These are phyloP conservation scores for Apiosordaria backusii DNA, from an alignment of 495 filamentous ascomycete species.

Conservation along the genomic window DNA sequence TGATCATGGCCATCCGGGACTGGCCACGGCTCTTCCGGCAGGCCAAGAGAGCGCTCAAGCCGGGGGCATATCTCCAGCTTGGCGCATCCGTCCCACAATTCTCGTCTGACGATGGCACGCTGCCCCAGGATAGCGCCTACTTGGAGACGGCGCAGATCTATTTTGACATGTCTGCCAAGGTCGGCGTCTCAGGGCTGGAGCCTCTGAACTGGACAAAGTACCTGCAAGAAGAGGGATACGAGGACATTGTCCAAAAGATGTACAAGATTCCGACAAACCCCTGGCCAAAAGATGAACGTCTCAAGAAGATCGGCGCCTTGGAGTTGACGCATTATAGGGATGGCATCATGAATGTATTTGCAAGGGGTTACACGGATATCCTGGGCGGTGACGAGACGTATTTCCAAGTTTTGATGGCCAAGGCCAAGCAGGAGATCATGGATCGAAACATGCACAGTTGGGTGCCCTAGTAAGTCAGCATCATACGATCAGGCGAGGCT, in stretches of 20 bases:
- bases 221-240: conserved; percentile 41
- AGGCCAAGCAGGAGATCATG: conserved; percentile 8
- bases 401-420: conserved; percentile 17
- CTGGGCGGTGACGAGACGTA: conserved; percentile 13
- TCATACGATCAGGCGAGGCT: background rate
- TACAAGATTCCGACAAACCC: conserved; percentile 52
- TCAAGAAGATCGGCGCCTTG: conserved; percentile 50
- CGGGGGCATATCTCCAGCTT: conserved; percentile 35
- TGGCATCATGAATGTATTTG: conserved; percentile 17
- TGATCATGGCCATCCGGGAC: conserved; percentile 54
- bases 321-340: conserved; percentile 24
- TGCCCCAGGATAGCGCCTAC: conserved; percentile 20
- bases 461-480: conserved; percentile 11
- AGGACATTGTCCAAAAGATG: conserved; percentile 41
- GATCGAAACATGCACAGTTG: conserved; percentile 17
- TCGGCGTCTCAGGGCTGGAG: conserved; percentile 35
- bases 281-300: conserved; percentile 47
- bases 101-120: conserved; percentile 37
- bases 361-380: conserved; percentile 12
- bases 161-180: conserved; percentile 6
- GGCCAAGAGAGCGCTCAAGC: conserved; percentile 30
- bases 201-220: conserved; percentile 28
- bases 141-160: conserved; percentile 20
- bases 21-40: conserved; percentile 49
- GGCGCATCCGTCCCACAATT: conserved; percentile 47